Percentiles rank a stretch among this genome's conserved stretches.
These are phyloP conservation scores for Populus davidiana DNA, from an alignment of 345 rosid genomes.

Conservation along the genomic window DNA sequence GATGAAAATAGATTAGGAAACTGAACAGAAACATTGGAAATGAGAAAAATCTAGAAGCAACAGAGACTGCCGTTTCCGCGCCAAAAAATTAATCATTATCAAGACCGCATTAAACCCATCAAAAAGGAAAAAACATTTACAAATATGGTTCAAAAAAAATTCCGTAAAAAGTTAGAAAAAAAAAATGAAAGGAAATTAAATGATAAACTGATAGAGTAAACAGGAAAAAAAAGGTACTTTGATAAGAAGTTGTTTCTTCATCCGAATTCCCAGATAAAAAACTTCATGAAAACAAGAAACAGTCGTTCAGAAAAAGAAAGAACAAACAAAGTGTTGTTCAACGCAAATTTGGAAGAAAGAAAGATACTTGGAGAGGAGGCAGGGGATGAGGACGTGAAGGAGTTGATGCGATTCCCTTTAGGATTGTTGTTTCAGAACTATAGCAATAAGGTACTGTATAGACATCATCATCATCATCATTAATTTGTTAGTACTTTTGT, in stretches of 20 bases:
- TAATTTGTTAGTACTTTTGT: no score
- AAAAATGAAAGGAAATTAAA: neutral
- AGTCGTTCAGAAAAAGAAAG: neutral
- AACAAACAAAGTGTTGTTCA: neutral
- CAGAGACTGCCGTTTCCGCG: neutral
- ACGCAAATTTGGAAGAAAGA: neutral
- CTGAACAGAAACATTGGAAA: neutral
- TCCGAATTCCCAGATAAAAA: neutral
- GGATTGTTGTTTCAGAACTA: neutral
- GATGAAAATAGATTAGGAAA: neutral
- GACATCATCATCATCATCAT: neutral
- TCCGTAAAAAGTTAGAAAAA: neutral
- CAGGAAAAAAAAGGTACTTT: neutral
- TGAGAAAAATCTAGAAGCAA: neutral
- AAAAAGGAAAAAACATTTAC: neutral
- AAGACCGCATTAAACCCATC: neutral
- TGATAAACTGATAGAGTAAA: no score
- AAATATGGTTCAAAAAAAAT: no score
- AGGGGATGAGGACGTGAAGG: neutral
- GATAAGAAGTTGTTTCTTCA: neutral
- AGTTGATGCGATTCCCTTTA: conserved; percentile 4
- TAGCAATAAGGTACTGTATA: neutral
- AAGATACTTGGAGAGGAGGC: conserved; percentile 15
- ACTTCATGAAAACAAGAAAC: neutral
- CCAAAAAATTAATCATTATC: neutral